Evolutionary conservation across 1,139 yeast genomes (phyloP), one percentile per base, ranked within the genome.

Genomic region (Lodderomyces margitis): DNA sequence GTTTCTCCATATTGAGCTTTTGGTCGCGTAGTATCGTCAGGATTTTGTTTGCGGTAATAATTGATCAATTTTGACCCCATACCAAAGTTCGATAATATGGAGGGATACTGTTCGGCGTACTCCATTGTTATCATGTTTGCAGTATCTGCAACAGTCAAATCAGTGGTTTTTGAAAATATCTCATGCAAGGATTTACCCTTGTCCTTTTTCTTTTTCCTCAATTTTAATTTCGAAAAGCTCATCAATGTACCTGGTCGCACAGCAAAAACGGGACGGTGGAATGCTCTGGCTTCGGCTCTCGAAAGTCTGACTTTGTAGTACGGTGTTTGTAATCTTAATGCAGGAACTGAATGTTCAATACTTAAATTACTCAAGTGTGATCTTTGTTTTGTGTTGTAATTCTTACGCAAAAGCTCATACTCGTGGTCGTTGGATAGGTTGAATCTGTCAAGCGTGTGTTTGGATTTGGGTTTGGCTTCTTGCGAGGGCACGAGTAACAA

Each of bases 41-140:
- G 88, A 45, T 74, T 74, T 48, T 80, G 81, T 58, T 92, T 91
- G 50, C 98, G 74, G 61, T 94, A 94, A 57, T 94, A 94, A 56
- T 94, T 94, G 52, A 94, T 86, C 47, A 94, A 68, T 58, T 92
- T 92, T 28, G 92, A 84, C 7, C 96, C 95, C 99, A 94, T 94
- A 45, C 98, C 99, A 60, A 85, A 87, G 47, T 87, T 87, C 4
- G 94, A 85, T 28, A 92, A 63, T 4, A 87, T 85, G 45, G 83
- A 66, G 0, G 99, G 99, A 44, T 75, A 75, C 59, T 92, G 96
- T 60, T 94, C 98, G 5, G 95, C 79, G 57, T 89, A 92, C 59
- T 94, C 99, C 72, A 89, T 69, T 40, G 87, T 74, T 46, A 88
- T 79, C 20, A 88, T 74, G 14, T 81, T 80, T 0, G 89, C 88